Conservation (phyloP, 768 basidiomycete species). For the Brasilioporus rufonigricans region DNA sequence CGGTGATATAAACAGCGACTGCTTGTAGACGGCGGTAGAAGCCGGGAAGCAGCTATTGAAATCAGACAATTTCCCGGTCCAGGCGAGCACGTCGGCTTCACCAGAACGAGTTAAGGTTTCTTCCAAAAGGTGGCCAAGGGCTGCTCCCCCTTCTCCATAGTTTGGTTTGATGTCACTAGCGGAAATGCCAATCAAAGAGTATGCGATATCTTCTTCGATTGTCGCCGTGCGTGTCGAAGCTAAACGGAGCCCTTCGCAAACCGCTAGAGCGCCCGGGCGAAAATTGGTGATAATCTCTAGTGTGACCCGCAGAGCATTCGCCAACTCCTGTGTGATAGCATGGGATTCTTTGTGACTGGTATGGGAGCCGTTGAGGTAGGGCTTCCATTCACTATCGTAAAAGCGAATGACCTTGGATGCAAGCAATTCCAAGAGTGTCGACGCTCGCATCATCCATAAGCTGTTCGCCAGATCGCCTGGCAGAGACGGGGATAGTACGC, state of each 20-base stretch:
- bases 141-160: neutral
- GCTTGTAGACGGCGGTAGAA: neutral
- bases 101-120: neutral
- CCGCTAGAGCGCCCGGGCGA: neutral
- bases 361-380: neutral
- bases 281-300: neutral
- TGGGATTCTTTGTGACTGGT: neutral
- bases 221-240: neutral
- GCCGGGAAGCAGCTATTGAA: neutral
- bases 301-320: neutral
- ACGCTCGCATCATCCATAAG: constrained; percentile 1
- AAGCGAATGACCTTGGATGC: constrained; percentile 5
- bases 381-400: constrained; percentile 1
- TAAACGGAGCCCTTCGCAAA: neutral
- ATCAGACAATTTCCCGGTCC: neutral
- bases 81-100: neutral
- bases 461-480: neutral
- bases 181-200: neutral
- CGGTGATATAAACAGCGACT: neutral
- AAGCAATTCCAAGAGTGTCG: constrained; percentile 10
- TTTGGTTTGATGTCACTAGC: neutral
- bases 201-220: neutral
- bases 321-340: constrained; percentile 1
- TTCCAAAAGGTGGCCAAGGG: neutral
- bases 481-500: neutral